Conservation (phyloP, 2,329 filamentous ascomycete genomes). For the Colletotrichum euphorbiae region DNA sequence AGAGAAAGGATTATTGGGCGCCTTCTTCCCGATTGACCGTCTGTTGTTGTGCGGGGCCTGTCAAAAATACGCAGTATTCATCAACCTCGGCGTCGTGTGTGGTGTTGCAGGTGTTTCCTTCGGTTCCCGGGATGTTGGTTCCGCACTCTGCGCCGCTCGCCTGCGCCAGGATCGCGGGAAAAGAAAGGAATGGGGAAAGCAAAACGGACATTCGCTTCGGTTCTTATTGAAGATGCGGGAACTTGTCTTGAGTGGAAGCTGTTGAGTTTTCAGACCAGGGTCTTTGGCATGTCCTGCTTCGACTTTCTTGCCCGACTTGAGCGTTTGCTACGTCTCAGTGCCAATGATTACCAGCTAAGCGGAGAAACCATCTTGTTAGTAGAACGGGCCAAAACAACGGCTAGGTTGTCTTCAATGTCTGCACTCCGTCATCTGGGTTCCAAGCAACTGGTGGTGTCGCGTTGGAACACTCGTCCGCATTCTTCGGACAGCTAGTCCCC, state of each 20-base stretch:
- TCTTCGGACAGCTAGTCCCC: constrained; percentile 27
- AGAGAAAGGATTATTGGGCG: not conserved
- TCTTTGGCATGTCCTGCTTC: not conserved
- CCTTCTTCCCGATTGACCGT: constrained; percentile 18
- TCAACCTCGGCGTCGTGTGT: constrained; percentile 3
- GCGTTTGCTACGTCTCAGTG: not conserved
- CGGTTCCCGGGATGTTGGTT: constrained; percentile 7
- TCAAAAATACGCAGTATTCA: not conserved
- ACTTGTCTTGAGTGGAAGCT: constrained; percentile 12
- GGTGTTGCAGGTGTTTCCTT: constrained; percentile 3
- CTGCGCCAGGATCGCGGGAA: not conserved
- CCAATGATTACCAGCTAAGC: not conserved
- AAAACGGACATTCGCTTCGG: constrained; percentile 16
- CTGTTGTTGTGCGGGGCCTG: not conserved
- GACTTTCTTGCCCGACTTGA: not conserved
- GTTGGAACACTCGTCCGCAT: constrained; percentile 23
- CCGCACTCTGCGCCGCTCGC: constrained; percentile 8
- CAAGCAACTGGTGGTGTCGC: constrained; percentile 7
- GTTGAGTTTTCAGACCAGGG: not conserved
- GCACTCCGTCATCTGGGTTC: not conserved
- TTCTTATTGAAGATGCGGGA: constrained; percentile 20
- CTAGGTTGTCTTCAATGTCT: not conserved
- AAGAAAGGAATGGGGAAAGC: not conserved
- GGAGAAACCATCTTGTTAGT: not conserved
- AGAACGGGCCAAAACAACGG: not conserved